A percentile compares a stretch with the other conserved stretches of the same genome.
Conservation (phyloP, 768 basidiomycete genomes). For the Boletus rubroflammeus region DNA sequence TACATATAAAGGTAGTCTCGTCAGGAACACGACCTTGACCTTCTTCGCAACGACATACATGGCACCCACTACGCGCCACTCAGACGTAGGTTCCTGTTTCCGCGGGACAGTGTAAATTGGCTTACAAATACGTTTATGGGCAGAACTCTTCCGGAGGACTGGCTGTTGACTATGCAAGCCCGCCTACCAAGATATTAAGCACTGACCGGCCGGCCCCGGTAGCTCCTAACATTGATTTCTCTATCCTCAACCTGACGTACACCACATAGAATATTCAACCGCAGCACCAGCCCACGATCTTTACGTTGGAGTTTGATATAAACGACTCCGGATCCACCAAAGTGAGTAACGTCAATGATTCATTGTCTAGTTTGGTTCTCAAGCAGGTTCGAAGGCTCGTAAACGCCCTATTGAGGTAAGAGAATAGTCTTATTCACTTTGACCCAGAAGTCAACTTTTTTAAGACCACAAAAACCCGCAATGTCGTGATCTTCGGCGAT, state of each 20-base stretch:
- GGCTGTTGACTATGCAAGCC: neutral
- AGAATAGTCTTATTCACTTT: neutral
- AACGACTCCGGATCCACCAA: neutral
- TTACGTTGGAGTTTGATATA: neutral
- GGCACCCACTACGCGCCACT: neutral
- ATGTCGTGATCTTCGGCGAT: conserved; percentile 44
- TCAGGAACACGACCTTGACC: neutral
- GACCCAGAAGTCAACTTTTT: neutral
- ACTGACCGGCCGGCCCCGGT: conserved; percentile 1
- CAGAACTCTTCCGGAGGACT: conserved; percentile 3
- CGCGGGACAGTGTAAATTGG: neutral
- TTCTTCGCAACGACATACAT: conserved; percentile 1
- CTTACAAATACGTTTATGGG: conserved; percentile 1
- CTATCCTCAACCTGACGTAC: neutral
- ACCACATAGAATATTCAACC: neutral
- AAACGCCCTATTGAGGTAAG: conserved; percentile 9
- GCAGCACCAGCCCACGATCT: conserved; percentile 11
- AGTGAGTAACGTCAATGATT: conserved; percentile 5
- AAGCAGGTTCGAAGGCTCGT: neutral
- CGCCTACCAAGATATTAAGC: neutral
- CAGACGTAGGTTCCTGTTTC: conserved; percentile 10
- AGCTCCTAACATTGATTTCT: neutral
- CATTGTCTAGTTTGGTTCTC: neutral
- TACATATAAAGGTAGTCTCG: conserved; percentile 12
- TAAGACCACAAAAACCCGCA: conserved; percentile 17